Evolutionary conservation across 2,329 filamentous ascomycete species (phyloP).

Genomic region (Geosmithia putterillii): DNA sequence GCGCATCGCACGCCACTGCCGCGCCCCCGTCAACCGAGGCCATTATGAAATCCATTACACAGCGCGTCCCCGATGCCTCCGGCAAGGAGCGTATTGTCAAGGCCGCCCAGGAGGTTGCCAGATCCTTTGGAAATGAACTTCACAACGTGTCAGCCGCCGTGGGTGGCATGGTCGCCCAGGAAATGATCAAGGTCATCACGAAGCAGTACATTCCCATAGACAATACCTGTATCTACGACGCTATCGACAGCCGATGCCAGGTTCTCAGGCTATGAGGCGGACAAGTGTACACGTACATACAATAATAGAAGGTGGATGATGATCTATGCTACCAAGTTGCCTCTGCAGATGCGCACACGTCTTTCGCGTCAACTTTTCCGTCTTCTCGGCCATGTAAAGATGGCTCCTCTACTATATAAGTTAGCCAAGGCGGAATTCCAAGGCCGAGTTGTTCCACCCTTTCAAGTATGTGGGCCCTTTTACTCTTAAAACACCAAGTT

Average conservation of each 20-base stretch:
- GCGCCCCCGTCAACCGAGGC: constrained; percentile 32
- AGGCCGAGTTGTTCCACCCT: too few relatives aligned
- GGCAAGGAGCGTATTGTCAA: constrained; percentile 36
- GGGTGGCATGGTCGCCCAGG: constrained; percentile 91
- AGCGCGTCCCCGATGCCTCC: constrained; percentile 31
- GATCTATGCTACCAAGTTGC: too few relatives aligned
- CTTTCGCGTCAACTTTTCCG: too few relatives aligned
- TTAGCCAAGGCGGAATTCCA: too few relatives aligned
- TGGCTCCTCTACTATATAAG: too few relatives aligned
- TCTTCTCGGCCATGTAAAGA: too few relatives aligned
- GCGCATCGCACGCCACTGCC: constrained; percentile 31
- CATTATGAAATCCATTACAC: constrained; percentile 35
- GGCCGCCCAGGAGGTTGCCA: constrained; percentile 54
- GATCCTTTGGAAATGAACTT: constrained; percentile 73
- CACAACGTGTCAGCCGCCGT: constrained; percentile 84
- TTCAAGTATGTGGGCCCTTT: too few relatives aligned
- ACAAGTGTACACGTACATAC: not conserved
- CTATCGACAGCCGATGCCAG: constrained; percentile 50
- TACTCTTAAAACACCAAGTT: too few relatives aligned
- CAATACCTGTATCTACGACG: constrained; percentile 60
- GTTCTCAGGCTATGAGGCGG: constrained; percentile 35
- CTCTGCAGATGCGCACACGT: too few relatives aligned
- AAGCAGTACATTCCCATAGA: constrained; percentile 62
- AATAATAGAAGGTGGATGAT: not conserved
- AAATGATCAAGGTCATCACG: constrained; percentile 81